Percentiles rank a stretch among this genome's conserved stretches.
phyloP scores from a whole-genome alignment of 1,284 basidiomycete genomes.

The Pseudozyma thailandica region DNA sequence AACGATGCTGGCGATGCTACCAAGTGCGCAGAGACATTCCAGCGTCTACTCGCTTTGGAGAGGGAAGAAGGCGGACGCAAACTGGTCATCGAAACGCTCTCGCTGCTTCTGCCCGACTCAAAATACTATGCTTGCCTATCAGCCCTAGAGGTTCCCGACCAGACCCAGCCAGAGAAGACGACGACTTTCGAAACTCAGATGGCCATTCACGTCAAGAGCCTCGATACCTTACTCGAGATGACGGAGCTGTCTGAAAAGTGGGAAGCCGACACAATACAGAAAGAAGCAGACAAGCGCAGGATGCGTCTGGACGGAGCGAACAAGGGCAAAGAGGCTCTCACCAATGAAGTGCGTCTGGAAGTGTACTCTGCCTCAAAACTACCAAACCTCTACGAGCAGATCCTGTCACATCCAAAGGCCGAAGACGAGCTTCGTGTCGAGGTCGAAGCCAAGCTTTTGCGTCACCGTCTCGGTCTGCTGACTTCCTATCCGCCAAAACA shows the following conservation, averaged over 20 bases:
- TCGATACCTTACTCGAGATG: conserved; percentile 58
- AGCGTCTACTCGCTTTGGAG: conserved; percentile 78
- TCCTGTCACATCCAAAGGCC: conserved; percentile 56
- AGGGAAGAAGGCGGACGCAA: conserved; percentile 72
- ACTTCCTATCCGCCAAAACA: conserved; percentile 44
- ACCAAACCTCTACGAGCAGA: conserved; percentile 58
- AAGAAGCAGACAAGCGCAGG: conserved; percentile 55
- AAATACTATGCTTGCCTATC: conserved; percentile 76
- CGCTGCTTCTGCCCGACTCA: conserved; percentile 80
- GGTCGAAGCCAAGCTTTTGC: conserved; percentile 57
- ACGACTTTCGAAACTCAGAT: conserved; percentile 72
- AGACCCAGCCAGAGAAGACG: conserved; percentile 74
- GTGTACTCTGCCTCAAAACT: conserved; percentile 46
- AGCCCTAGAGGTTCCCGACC: conserved; percentile 78
- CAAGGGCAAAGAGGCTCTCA: conserved; percentile 50
- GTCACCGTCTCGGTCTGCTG: conserved; percentile 47
- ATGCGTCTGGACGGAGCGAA: conserved; percentile 58
- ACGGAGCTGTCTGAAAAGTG: conserved; percentile 48
- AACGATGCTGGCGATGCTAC: conserved; percentile 73
- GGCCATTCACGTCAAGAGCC: conserved; percentile 74
- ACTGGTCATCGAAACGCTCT: conserved; percentile 71
- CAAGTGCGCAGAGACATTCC: conserved; percentile 82
- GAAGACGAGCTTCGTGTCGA: conserved; percentile 57
- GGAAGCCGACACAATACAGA: conserved; percentile 54
- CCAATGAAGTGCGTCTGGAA: conserved; percentile 49